These are phyloP conservation scores for Apiospora marii DNA, from an alignment of 2,329 filamentous ascomycete species.

Conservation along the genomic window DNA sequence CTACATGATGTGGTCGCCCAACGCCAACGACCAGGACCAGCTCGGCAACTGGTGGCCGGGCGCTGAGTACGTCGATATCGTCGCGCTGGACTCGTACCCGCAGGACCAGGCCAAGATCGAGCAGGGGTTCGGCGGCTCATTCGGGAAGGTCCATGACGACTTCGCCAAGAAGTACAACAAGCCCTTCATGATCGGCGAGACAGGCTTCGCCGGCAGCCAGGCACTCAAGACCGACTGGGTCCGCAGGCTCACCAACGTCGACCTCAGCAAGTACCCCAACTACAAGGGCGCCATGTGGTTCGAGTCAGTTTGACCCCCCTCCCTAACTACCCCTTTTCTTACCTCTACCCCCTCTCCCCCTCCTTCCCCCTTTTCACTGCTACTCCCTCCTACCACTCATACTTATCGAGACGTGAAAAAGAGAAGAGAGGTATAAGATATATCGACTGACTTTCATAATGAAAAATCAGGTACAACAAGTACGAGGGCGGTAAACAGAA, in stretches of 20 bases:
- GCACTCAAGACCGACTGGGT: constrained; percentile 27
- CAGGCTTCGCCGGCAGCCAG: constrained; percentile 26
- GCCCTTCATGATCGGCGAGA: constrained; percentile 30
- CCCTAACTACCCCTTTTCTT: background rate
- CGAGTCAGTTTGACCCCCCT: constrained; percentile 23
- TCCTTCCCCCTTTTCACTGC: background rate
- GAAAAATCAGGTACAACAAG: background rate
- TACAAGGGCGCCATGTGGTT: constrained; percentile 31
- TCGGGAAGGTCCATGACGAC: constrained; percentile 25
- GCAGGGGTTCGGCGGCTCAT: constrained; percentile 23
- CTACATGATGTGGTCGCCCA: constrained; percentile 33
- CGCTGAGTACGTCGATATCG: constrained; percentile 31
- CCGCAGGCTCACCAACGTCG: constrained; percentile 22
- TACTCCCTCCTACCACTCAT: background rate
- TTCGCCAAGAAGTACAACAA: constrained; percentile 28
- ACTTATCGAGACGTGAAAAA: background rate
- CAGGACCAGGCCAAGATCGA: constrained; percentile 19
- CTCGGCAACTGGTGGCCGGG: constrained; percentile 34
- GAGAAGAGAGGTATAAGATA: background rate
- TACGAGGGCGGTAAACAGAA: constrained; percentile 24
- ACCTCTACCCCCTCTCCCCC: too few relatives aligned
- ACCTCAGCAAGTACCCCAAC: constrained; percentile 27
- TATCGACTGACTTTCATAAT: background rate
- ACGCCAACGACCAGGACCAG: constrained; percentile 29
- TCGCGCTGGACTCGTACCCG: constrained; percentile 32